These are phyloP conservation scores for Fusarium sambucinum DNA, from an alignment of 2,329 filamentous ascomycete genomes.

Conservation along the genomic window DNA sequence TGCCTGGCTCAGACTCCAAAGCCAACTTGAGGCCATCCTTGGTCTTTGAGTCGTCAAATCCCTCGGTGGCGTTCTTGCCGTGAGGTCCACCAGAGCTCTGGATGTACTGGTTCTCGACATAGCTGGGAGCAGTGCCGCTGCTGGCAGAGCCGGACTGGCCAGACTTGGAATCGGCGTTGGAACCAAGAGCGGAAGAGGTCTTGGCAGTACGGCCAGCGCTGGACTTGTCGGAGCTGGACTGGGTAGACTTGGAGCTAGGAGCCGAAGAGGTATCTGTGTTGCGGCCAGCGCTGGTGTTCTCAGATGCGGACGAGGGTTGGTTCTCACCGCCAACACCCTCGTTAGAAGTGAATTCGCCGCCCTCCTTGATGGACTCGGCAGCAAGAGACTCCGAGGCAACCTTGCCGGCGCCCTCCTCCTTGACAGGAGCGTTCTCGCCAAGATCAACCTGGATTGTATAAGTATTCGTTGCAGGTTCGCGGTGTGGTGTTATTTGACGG, in stretches of 20 bases:
- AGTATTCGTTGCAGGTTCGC: conserved; percentile 2
- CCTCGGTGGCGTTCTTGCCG: conserved; percentile 59
- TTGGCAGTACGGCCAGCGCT: conserved; percentile 12
- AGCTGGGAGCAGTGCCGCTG: conserved; percentile 53
- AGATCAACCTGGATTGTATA: conserved; percentile 57
- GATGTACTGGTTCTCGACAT: conserved; percentile 53
- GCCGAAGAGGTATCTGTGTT: conserved; percentile 16
- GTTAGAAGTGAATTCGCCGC: conserved; percentile 73
- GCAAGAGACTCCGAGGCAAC: conserved; percentile 79
- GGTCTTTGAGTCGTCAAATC: conserved; percentile 51
- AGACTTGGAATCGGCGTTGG: conserved; percentile 2
- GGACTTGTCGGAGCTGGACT: conserved; percentile 15
- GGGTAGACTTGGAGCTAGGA: conserved; percentile 4
- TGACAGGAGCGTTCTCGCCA: conserved; percentile 61
- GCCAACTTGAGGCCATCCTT: conserved; percentile 56
- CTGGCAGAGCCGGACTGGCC: conserved; percentile 14
- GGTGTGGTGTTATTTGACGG: neutral
- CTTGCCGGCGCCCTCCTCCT: conserved; percentile 71
- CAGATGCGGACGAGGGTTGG: conserved; percentile 10
- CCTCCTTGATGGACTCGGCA: conserved; percentile 73
- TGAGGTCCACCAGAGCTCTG: conserved; percentile 55
- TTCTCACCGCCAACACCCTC: conserved; percentile 56
- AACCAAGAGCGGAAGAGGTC: conserved; percentile 13
- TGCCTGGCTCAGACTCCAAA: conserved; percentile 59
- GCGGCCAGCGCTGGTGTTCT: conserved; percentile 16